Conservation (phyloP, 805 yeast genomes). For the Metschnikowia cubensis region DNA sequence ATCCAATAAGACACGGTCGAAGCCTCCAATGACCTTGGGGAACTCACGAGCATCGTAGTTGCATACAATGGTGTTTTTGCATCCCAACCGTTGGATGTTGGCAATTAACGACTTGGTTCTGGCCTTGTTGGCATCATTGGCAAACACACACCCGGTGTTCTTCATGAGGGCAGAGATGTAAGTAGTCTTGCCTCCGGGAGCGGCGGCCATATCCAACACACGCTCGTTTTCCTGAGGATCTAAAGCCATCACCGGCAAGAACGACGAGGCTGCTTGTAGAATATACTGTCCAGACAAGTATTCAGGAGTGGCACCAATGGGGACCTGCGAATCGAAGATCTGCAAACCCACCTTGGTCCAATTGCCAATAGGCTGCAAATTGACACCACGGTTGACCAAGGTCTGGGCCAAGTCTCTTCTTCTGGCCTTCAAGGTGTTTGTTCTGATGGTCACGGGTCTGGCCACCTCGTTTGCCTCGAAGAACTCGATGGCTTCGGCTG, state of each 20-base stretch:
- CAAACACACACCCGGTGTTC: slow-evolving; percentile 95
- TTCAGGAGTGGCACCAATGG: slow-evolving; percentile 99
- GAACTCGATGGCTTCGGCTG: slow-evolving; percentile 95
- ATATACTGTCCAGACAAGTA: slow-evolving; percentile 97
- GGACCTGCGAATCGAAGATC: slow-evolving; percentile 97
- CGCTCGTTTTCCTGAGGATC: slow-evolving; percentile 98
- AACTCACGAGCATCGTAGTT: slow-evolving; percentile 98
- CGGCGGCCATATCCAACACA: slow-evolving; percentile 97
- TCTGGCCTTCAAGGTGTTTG: slow-evolving; percentile 92
- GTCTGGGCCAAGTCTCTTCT: slow-evolving; percentile 95
- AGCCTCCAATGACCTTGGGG: slow-evolving; percentile 97
- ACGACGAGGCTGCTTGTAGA: slow-evolving; percentile 96
- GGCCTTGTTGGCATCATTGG: slow-evolving; percentile 94
- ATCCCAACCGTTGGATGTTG: slow-evolving; percentile 94
- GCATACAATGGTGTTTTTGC: slow-evolving; percentile 94
- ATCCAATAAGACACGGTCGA: slow-evolving; percentile 89
- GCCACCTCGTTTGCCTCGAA: slow-evolving; percentile 98
- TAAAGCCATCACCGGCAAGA: slow-evolving; percentile 95
- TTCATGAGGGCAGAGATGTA: slow-evolving; percentile 95
- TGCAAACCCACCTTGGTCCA: slow-evolving; percentile 99
- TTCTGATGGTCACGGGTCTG: slow-evolving; percentile 94
- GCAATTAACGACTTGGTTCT: slow-evolving; percentile 96
- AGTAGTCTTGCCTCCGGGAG: slow-evolving; percentile 99
- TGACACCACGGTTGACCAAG: slow-evolving; percentile 93
- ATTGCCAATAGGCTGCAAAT: slow-evolving; percentile 91